phyloP scores from a whole-genome alignment of 169 alveolate species.

The Theileria annulata region DNA sequence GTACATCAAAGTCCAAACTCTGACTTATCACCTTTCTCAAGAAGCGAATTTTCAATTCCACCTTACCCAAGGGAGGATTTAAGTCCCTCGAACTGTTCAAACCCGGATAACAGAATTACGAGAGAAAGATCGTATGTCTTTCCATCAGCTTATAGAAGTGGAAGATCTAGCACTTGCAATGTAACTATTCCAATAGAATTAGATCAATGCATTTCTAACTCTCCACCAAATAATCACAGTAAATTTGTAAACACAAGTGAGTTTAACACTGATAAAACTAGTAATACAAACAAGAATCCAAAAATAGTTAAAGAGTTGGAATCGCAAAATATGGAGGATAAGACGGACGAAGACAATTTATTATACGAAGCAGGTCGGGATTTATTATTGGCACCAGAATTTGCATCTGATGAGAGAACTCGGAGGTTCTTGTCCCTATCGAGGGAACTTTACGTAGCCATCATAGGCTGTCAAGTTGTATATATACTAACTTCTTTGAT shows the following conservation, averaged over 20 bases:
- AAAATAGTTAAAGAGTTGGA: background rate
- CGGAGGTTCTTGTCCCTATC: slow-evolving; percentile 37
- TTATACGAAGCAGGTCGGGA: slow-evolving; percentile 50
- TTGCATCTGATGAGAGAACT: slow-evolving; percentile 48
- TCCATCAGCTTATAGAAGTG: background rate
- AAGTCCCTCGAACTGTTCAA: too few species aligned
- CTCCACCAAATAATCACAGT: background rate
- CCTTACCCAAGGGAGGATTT: too few species aligned
- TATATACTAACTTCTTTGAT: slow-evolving; percentile 57
- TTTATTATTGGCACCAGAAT: slow-evolving; percentile 51
- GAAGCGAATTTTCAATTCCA: too few species aligned
- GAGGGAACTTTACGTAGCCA: slow-evolving; percentile 61
- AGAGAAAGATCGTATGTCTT: background rate
- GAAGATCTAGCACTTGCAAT: slow-evolving; percentile 14
- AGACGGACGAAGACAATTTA: slow-evolving; percentile 34
- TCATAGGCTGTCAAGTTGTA: slow-evolving; percentile 60
- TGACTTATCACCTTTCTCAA: too few species aligned
- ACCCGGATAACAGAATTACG: background rate
- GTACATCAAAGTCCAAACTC: too few species aligned
- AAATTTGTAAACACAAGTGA: too few species aligned
- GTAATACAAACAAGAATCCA: too few species aligned
- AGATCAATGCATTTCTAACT: background rate
- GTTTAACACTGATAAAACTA: too few species aligned
- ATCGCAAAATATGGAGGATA: slow-evolving; percentile 24
- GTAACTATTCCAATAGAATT: slow-evolving; percentile 9